Conservation (phyloP, 2,329 filamentous ascomycete genomes). For the Calonectria pseudoreteaudii region DNA sequence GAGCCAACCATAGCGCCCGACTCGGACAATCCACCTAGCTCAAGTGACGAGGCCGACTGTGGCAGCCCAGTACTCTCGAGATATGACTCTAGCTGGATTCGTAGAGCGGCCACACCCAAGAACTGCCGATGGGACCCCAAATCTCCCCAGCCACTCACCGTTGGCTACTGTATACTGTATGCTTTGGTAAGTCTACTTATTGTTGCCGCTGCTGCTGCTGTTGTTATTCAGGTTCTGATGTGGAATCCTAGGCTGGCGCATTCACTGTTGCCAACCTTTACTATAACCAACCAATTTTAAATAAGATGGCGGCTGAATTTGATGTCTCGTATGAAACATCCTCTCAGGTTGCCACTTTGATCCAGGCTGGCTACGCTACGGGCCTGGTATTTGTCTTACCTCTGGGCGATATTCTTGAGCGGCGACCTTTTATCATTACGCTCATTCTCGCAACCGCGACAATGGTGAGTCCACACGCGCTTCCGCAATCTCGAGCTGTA, state of each 20-base stretch:
- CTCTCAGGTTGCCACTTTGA: constrained; percentile 76
- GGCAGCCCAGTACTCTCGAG: constrained; percentile 22
- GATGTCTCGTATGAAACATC: constrained; percentile 76
- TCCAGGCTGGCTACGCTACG: constrained; percentile 82
- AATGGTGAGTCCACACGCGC: constrained; percentile 60
- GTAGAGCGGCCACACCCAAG: constrained; percentile 62
- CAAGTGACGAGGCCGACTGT: constrained; percentile 28
- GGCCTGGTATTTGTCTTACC: constrained; percentile 82
- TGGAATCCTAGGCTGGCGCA: constrained; percentile 58
- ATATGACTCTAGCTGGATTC: constrained; percentile 39
- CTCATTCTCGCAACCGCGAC: constrained; percentile 77
- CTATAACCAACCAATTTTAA: constrained; percentile 84
- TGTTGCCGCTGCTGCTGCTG: not conserved
- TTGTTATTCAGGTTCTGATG: not conserved
- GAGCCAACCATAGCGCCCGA: constrained; percentile 5
- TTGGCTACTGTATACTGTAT: constrained; percentile 78
- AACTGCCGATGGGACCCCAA: constrained; percentile 76
- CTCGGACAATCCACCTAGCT: constrained; percentile 15
- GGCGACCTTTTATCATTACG: constrained; percentile 76
- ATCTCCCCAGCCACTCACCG: constrained; percentile 75
- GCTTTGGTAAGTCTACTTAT: constrained; percentile 63
- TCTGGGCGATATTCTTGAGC: constrained; percentile 75
- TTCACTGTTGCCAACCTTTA: constrained; percentile 86
- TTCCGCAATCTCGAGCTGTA: no score
- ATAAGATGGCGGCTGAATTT: constrained; percentile 79